These are phyloP conservation scores for Capsicum rhomboideum DNA, from an alignment of 257 asterid species.

Conservation along the genomic window DNA sequence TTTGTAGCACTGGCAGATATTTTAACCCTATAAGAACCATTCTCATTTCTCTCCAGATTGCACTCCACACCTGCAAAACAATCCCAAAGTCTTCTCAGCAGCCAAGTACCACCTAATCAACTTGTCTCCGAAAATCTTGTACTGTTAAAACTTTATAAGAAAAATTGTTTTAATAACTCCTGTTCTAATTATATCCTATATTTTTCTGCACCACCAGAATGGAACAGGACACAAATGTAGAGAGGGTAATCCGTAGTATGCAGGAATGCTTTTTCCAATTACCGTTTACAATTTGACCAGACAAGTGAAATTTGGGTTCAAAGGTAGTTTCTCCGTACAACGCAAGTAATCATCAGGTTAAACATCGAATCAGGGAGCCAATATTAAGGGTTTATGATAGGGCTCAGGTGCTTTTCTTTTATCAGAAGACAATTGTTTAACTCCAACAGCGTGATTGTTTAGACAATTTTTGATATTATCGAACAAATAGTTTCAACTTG, in stretches of 20 bases:
- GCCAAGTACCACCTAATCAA: background rate
- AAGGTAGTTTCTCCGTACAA: background rate
- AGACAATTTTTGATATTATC: background rate
- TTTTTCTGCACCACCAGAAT: background rate
- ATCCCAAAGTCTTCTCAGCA: background rate
- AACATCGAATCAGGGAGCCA: background rate
- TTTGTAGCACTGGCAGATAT: constrained; percentile 74
- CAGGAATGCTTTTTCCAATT: background rate
- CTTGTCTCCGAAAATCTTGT: background rate
- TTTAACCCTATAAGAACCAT: constrained; percentile 66
- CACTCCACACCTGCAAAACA: constrained; percentile 70
- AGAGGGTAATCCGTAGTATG: background rate
- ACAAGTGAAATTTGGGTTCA: background rate
- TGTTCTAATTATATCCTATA: background rate
- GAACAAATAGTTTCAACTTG: background rate
- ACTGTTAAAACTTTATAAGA: background rate
- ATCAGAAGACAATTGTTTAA: background rate
- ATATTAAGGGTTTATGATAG: background rate
- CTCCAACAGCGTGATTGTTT: background rate
- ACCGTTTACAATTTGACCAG: background rate
- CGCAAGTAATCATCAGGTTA: background rate
- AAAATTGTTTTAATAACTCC: background rate
- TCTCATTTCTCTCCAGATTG: constrained; percentile 36
- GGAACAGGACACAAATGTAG: background rate
- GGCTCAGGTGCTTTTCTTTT: background rate